phyloP scores from a whole-genome alignment of 495 filamentous ascomycete genomes.

The Aspergillus affinis region DNA sequence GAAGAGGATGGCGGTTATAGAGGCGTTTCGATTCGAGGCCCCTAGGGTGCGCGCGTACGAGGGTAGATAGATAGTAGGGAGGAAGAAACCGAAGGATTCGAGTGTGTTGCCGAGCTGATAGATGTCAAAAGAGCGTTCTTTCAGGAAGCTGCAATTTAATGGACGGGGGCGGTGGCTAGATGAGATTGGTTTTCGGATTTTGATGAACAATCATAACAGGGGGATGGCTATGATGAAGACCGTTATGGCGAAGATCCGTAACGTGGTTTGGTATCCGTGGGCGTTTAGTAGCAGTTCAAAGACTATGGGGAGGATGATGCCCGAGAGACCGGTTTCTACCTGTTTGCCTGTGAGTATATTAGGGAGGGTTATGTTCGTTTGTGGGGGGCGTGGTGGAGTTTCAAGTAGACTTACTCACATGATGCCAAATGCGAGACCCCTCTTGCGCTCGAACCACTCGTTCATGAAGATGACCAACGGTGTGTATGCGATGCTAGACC shows the following conservation, averaged over 20 bases:
- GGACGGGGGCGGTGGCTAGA: constrained; percentile 14
- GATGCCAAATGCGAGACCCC: constrained; percentile 49
- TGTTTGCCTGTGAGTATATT: background rate
- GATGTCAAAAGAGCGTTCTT: constrained; percentile 44
- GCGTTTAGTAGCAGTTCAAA: constrained; percentile 45
- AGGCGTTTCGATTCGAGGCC: constrained; percentile 31
- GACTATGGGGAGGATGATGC: constrained; percentile 46
- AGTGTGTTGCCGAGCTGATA: constrained; percentile 55
- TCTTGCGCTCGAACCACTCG: constrained; percentile 53
- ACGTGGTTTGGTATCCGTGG: constrained; percentile 53
- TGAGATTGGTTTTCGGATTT: constrained; percentile 52
- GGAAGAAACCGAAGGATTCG: constrained; percentile 60
- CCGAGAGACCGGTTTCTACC: constrained; percentile 40
- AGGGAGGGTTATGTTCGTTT: no score
- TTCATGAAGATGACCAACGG: constrained; percentile 50
- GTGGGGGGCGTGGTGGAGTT: background rate
- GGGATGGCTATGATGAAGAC: constrained; percentile 47
- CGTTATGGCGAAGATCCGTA: constrained; percentile 44
- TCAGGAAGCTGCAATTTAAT: constrained; percentile 45
- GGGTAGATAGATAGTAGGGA: constrained; percentile 61
- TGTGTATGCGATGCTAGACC: constrained; percentile 44
- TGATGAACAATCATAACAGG: constrained; percentile 54
- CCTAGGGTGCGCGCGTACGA: constrained; percentile 51
- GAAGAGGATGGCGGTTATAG: constrained; percentile 49
- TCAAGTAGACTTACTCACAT: constrained; percentile 35